Evolutionary conservation across 139 green algal species (phyloP), one percentile per base, ranked within the genome.

Genomic region (Zygnema circumcarinatum): DNA sequence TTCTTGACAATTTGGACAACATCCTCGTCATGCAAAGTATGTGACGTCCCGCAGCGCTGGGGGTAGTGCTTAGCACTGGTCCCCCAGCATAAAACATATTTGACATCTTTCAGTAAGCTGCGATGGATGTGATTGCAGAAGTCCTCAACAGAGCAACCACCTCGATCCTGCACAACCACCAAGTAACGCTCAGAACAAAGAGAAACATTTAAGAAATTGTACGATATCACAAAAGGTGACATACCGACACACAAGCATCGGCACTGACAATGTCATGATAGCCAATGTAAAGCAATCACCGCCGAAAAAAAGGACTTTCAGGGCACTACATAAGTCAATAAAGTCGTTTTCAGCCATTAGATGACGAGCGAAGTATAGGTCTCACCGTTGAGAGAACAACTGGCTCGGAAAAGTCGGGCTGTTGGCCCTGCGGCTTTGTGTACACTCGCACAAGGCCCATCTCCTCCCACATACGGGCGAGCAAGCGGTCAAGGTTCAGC

Each of bases 41-140:
- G 94, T 2, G 68, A 74, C 2, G 85, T 7, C 2, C 90, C 93
- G 39, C 92, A 98, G 86, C 96, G 91, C 91, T 99, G 97, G 35
- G 97, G 97, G 76, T 95, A 95, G 93, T 99, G 97, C 92, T 99
- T 99, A 76, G 94, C 92, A 83, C 87, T 95, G 31, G 83, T 93
- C 38, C 97, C 97, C 96, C 97, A 99, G 75, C 98, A 96, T 38
- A 98, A 90, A 2, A 95, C 96, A 90, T 99, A 99, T 80, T 96
- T 96, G 85, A 98, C 95, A 89, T 98, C 92, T 21, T 92, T 84
- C 1, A 93, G 42, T 54, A 99, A 84, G 29, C 78, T 92, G 36
- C 93, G 92, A 93, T 98, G 96, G 40, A 98, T 94, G 84, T 98
- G 95, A 40, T 92, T 85, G 91, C 84, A 92, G 25, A 90, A 93